phyloP scores from a whole-genome alignment of 169 alveolate genomes.

The Babesia ovis region DNA sequence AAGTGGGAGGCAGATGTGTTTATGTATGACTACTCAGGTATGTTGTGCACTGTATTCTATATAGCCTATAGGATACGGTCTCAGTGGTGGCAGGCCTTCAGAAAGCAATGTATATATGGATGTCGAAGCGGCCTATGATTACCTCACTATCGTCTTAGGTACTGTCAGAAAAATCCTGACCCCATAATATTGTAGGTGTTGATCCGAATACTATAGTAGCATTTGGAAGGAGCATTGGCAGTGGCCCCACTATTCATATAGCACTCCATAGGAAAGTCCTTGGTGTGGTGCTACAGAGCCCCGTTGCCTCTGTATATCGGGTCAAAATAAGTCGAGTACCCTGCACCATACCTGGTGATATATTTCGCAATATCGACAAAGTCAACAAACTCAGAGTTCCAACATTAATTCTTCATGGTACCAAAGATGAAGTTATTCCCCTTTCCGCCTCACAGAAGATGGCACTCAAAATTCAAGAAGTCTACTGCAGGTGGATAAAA shows the following conservation, averaged over 20 bases:
- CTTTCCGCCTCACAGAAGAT: slow-evolving; percentile 67
- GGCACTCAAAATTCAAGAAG: slow-evolving; percentile 63
- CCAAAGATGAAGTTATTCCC: slow-evolving; percentile 89
- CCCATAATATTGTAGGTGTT: slow-evolving; percentile 43
- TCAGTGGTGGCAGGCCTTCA: slow-evolving; percentile 78
- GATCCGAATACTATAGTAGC: slow-evolving; percentile 78
- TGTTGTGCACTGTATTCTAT: background rate
- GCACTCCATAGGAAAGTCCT: slow-evolving; percentile 76
- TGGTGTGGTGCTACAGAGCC: slow-evolving; percentile 87
- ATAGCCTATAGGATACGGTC: slow-evolving; percentile 76
- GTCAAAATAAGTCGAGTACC: slow-evolving; percentile 72
- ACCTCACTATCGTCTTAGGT: slow-evolving; percentile 62
- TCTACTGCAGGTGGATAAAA: slow-evolving; percentile 70
- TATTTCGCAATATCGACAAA: slow-evolving; percentile 88
- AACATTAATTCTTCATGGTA: slow-evolving; percentile 88
- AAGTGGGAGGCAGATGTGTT: slow-evolving; percentile 75
- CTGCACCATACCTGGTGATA: slow-evolving; percentile 88
- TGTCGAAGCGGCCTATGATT: slow-evolving; percentile 85
- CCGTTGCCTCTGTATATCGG: slow-evolving; percentile 84
- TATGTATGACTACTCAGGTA: slow-evolving; percentile 82
- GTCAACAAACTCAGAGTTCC: slow-evolving; percentile 77
- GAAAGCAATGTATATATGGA: slow-evolving; percentile 82
- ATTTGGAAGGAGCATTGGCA: slow-evolving; percentile 91
- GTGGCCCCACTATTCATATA: slow-evolving; percentile 87
- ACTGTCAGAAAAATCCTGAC: background rate